Evolutionary conservation across 257 asterid genomes (phyloP).

Genomic region (Cinchona pubescens): DNA sequence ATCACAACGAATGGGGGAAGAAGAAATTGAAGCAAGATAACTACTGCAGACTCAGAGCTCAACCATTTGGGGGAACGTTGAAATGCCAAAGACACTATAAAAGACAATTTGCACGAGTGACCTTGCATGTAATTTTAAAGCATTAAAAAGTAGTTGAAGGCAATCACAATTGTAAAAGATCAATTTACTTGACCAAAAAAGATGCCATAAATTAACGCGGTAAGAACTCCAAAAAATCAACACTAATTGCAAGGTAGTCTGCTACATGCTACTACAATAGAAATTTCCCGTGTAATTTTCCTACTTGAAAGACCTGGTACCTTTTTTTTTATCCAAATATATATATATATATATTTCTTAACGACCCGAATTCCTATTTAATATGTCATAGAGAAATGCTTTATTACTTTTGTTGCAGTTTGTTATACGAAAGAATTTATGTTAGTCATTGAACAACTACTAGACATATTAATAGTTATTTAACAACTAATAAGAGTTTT

Average conservation of each 20-base stretch:
- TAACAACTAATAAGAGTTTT: too few species aligned
- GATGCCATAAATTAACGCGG: background rate
- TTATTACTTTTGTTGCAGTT: too few species aligned
- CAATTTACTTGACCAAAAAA: background rate
- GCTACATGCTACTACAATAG: background rate
- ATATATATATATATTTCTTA: too few species aligned
- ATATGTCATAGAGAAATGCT: too few species aligned
- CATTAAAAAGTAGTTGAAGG: background rate
- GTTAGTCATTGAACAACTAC: too few species aligned
- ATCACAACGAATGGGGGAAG: background rate
- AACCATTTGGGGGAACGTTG: background rate
- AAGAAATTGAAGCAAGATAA: background rate
- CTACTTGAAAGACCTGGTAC: too few species aligned
- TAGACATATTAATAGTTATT: too few species aligned
- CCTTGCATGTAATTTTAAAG: background rate
- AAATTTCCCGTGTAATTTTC: background rate
- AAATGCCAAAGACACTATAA: background rate
- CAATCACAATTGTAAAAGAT: background rate
- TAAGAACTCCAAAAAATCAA: background rate
- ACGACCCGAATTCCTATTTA: too few species aligned
- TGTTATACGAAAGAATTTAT: too few species aligned
- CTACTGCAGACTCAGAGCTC: background rate
- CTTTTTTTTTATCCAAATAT: too few species aligned
- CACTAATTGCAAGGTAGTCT: background rate
- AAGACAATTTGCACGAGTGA: background rate